A percentile compares a stretch with the other conserved stretches of the same genome.
phyloP scores from a whole-genome alignment of 306 rosid genomes.

The Cucurbita maxima region DNA sequence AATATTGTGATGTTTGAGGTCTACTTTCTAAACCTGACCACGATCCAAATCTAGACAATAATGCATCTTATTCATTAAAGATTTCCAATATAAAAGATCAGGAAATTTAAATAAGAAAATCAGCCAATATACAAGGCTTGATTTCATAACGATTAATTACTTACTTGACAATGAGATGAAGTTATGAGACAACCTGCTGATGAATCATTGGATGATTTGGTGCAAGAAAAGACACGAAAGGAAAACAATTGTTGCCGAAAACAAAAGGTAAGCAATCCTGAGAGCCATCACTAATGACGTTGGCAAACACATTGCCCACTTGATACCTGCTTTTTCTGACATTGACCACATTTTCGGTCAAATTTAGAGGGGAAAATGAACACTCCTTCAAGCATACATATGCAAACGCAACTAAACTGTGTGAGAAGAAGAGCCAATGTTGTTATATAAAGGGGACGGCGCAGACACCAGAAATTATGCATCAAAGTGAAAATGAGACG shows the following conservation, averaged over 20 bases:
- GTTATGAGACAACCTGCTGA: neutral
- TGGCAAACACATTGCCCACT: neutral
- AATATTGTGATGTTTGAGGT: neutral
- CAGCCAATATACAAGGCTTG: neutral
- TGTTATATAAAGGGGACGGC: neutral
- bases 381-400: neutral
- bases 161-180: neutral
- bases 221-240: neutral
- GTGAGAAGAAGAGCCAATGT: neutral
- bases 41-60: neutral
- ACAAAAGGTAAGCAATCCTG: neutral
- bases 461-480: neutral
- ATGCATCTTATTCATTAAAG: neutral
- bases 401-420: neutral
- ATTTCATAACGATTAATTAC: neutral
- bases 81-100: neutral
- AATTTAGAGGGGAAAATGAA: neutral
- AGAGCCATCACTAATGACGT: neutral
- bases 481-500: neutral
- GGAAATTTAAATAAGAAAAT: neutral
- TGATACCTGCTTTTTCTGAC: neutral
- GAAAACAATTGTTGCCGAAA: neutral
- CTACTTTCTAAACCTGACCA: neutral
- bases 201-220: neutral
- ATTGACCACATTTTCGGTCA: neutral